Base-by-base conservation (phyloP, 768 basidiomycete genomes). In the Vishniacozyma victoriae region DNA sequence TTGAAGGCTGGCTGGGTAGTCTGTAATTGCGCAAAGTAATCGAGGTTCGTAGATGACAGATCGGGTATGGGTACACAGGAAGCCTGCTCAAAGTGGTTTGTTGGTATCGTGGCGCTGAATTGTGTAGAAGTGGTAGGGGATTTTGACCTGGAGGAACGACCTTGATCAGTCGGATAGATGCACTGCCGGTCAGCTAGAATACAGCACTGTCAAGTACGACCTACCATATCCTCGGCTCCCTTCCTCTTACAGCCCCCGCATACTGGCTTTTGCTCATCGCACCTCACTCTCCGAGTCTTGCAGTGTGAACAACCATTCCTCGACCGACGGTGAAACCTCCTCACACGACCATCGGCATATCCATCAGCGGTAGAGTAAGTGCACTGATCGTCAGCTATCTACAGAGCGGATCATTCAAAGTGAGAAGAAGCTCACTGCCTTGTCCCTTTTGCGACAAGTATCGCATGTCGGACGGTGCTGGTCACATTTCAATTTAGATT, bases 241-340 rank as follows among this genome's bases (percentile, higher is more conserved):
- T 41, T 40, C 27, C 47, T 25, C 20, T 20, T n/a, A 18, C 47
- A 48, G 39, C 31, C 41, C 26, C 47, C 47, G 23, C 47, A 48
- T 3, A 41, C 20, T 14, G 47, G 47, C 29, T 29, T 29, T 9
- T 14, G 19, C 16, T 48, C 47, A 24, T 48, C 47, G 19, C 47
- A 48, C 22, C 47, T 20, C 12, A 48, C 47, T 41, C 47, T 27
- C 29, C 39, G 25, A 15, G 23, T 40, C 26, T 41, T 48, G 22
- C 47, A 48, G 9, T 48, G 47, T 25, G 23, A 39, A 48, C 47
- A 48, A 5, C 47, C 47, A 18, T 40, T 48, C 38, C 39, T 25
- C 5, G 47, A 48, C 12, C 47, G 37, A 12, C 39, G 23, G 23
- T 40, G 38, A n/a, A 48, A 48, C n/a, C 29, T 9, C n/a, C n/a